phyloP scores from a whole-genome alignment of 345 rosid species.

The Balakata baccata region DNA sequence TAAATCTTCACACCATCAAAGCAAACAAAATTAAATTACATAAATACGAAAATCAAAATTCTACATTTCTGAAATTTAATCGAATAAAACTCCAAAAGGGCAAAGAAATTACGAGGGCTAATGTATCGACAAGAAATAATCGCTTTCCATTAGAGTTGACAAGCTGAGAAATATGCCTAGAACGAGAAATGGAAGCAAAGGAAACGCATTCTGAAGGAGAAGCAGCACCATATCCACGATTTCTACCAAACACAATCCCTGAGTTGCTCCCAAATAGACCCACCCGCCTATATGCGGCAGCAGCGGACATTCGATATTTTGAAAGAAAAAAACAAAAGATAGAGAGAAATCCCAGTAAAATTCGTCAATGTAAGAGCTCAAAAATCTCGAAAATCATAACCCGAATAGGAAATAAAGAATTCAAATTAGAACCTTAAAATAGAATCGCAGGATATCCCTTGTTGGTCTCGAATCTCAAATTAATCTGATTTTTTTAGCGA shows the following conservation, averaged over 20 bases:
- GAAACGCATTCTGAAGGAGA: background rate
- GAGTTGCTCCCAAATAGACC: constrained; percentile 39
- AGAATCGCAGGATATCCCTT: background rate
- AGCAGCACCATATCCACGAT: constrained; percentile 33
- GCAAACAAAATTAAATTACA: background rate
- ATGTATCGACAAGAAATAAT: constrained; percentile 29
- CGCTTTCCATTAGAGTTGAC: constrained; percentile 21
- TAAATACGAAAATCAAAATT: background rate
- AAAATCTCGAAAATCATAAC: background rate
- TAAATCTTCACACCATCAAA: background rate
- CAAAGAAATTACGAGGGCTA: constrained; percentile 23
- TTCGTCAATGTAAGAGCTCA: background rate
- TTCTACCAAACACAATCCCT: constrained; percentile 18
- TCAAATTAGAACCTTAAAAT: background rate
- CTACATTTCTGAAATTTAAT: background rate
- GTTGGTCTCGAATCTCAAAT: background rate
- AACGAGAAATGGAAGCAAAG: constrained; percentile 16
- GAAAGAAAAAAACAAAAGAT: background rate
- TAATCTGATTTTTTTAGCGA: background rate
- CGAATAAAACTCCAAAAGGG: background rate
- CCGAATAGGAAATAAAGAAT: background rate
- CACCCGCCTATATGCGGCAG: constrained; percentile 41
- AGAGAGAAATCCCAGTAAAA: no score
- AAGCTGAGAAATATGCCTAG: constrained; percentile 23
- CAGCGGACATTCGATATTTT: constrained; percentile 34